Percentiles rank a stretch among this genome's conserved stretches.
phyloP scores from a whole-genome alignment of 2,329 filamentous ascomycete species.

The Emydomyces testavorans region DNA sequence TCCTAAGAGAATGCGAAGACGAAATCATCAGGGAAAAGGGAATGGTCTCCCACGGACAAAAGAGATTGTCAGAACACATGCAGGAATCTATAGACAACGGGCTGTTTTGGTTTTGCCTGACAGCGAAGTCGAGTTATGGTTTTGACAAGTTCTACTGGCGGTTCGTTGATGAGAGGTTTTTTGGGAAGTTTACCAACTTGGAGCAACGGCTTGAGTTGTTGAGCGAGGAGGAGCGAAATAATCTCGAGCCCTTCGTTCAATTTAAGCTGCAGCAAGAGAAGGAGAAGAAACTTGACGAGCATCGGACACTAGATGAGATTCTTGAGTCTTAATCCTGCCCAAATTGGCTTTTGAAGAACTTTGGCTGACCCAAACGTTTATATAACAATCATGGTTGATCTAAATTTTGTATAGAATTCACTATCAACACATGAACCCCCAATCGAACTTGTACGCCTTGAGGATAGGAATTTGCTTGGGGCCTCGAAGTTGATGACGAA shows the following conservation, averaged over 20 bases:
- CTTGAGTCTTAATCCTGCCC: neutral
- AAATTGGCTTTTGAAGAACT: too few relatives aligned
- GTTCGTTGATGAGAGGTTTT: too few relatives aligned
- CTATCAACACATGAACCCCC: too few relatives aligned
- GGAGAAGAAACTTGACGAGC: neutral
- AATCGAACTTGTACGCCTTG: too few relatives aligned
- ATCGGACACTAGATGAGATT: neutral
- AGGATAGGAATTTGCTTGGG: neutral
- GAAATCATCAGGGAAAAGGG: constrained; percentile 9
- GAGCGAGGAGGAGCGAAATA: neutral
- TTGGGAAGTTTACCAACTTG: too few relatives aligned
- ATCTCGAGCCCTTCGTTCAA: neutral
- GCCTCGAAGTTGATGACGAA: neutral
- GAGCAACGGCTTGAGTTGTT: neutral
- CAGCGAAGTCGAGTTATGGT: too few relatives aligned
- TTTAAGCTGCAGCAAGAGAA: neutral
- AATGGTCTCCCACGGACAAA: constrained; percentile 10
- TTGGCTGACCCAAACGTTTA: too few relatives aligned
- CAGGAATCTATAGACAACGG: constrained; percentile 18
- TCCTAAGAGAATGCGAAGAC: constrained; percentile 17
- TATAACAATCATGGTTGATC: too few relatives aligned
- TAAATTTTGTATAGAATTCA: too few relatives aligned
- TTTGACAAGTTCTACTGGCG: too few relatives aligned
- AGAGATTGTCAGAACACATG: constrained; percentile 21
- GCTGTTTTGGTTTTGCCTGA: too few relatives aligned